Conservation (phyloP, 148 eudicot species). For the Hydrangea macrophylla region DNA sequence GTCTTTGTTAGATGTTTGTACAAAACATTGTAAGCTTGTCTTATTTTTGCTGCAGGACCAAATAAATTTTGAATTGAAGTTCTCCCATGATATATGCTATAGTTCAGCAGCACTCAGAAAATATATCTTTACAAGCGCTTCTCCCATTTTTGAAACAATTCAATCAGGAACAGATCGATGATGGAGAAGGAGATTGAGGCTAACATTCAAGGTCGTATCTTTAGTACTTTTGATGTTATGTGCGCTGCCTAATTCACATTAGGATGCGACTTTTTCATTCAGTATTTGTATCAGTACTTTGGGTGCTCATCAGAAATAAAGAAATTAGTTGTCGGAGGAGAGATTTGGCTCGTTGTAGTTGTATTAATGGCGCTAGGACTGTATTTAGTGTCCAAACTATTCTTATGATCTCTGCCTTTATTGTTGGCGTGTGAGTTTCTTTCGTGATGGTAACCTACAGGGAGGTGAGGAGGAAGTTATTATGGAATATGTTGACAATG, state of each 20-base stretch:
- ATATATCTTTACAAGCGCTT: slow-evolving; percentile 25
- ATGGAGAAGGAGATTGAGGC: slow-evolving; percentile 38
- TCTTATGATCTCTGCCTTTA: slow-evolving; percentile 47
- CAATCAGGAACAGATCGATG: slow-evolving; percentile 37
- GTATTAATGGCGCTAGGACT: too few species aligned
- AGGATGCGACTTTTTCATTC: too few species aligned
- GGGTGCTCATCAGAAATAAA: too few species aligned
- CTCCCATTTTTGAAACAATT: slow-evolving; percentile 30
- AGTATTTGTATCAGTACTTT: too few species aligned
- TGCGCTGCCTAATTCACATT: too few species aligned
- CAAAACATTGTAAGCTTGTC: background rate
- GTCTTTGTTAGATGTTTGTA: background rate
- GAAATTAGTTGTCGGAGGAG: too few species aligned
- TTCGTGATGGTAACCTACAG: slow-evolving; percentile 39
- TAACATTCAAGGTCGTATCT: slow-evolving; percentile 34
- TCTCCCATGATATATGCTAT: slow-evolving; percentile 14
- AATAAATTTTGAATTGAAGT: background rate
- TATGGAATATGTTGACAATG: too few species aligned
- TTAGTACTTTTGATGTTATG: background rate
- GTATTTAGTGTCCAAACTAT: slow-evolving; percentile 45
- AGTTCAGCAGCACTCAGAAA: slow-evolving; percentile 18
- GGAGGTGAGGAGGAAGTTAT: slow-evolving; percentile 33
- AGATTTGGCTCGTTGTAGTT: too few species aligned
- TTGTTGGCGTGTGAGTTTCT: slow-evolving; percentile 62
- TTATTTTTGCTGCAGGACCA: slow-evolving; percentile 14